Conservation (phyloP, 2,329 filamentous ascomycete genomes). For the Microthyrium microscopicum region DNA sequence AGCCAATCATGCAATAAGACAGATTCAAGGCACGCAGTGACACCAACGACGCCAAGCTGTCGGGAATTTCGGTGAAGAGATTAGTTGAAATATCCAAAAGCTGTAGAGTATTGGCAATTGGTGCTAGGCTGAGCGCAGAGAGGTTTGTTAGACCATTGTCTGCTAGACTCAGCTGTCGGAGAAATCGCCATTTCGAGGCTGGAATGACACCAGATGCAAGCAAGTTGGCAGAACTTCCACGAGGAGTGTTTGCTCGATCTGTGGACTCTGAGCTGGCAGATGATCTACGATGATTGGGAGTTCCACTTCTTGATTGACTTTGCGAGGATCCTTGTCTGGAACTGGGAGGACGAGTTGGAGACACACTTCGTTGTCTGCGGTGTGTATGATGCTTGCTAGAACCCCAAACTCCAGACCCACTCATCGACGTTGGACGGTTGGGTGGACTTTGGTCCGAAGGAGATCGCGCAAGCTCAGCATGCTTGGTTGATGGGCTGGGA, state of each 20-base stretch:
- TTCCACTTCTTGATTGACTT: slow-evolving; percentile 46
- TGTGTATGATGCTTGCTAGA: no score
- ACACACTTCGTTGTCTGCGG: slow-evolving; percentile 53
- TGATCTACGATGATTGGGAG: slow-evolving; percentile 65
- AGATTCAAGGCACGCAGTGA: slow-evolving; percentile 84
- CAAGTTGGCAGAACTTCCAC: slow-evolving; percentile 63
- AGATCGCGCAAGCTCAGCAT: slow-evolving; percentile 51
- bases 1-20: slow-evolving; percentile 95
- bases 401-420: slow-evolving; percentile 38
- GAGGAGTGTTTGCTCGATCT: slow-evolving; percentile 36
- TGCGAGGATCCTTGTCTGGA: slow-evolving; percentile 54
- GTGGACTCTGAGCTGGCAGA: slow-evolving; percentile 86
- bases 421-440: slow-evolving; percentile 30
- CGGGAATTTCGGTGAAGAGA: slow-evolving; percentile 84
- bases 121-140: slow-evolving; percentile 55
- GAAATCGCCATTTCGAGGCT: slow-evolving; percentile 81
- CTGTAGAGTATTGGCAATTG: slow-evolving; percentile 73
- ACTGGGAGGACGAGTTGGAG: slow-evolving; percentile 59
- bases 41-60: slow-evolving; percentile 71
- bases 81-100: slow-evolving; percentile 89
- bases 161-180: slow-evolving; percentile 78
- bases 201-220: slow-evolving; percentile 55
- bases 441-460: slow-evolving; percentile 47
- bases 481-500: slow-evolving; percentile 45
- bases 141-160: slow-evolving; percentile 83